These are phyloP conservation scores for Sporothrix mexicana DNA, from an alignment of 2,329 filamentous ascomycete species.

Conservation along the genomic window DNA sequence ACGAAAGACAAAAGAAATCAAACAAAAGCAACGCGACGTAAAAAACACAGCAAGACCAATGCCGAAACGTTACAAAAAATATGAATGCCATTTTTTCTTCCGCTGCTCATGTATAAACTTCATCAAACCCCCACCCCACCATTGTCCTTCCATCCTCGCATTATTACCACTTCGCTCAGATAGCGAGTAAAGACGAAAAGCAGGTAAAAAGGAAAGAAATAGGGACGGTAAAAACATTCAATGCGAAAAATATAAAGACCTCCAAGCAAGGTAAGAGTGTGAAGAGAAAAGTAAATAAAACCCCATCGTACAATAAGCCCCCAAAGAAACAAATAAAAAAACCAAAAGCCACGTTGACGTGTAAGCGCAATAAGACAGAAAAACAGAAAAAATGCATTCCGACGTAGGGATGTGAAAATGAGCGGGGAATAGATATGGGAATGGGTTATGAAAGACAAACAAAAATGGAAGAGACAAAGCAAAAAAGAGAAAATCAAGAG, in stretches of 20 bases:
- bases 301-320: background rate
- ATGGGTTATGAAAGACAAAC: constrained; percentile 1
- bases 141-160: background rate
- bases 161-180: constrained; percentile 21
- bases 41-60: background rate
- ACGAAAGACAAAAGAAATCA: background rate
- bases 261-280: background rate
- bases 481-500: background rate
- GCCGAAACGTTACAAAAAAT: background rate
- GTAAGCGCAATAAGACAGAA: background rate
- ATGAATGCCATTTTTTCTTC: background rate
- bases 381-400: background rate
- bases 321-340: background rate
- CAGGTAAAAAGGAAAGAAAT: background rate
- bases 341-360: constrained; percentile 1
- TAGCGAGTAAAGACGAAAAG: background rate
- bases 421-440: background rate
- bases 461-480: background rate
- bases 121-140: background rate
- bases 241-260: constrained; percentile 13
- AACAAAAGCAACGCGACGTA: background rate
- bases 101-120: background rate
- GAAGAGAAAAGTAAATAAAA: background rate
- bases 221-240: background rate
- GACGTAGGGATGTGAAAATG: background rate